These are phyloP conservation scores for Aureobasidium vineae DNA, from an alignment of 2,329 filamentous ascomycete genomes.

Conservation along the genomic window DNA sequence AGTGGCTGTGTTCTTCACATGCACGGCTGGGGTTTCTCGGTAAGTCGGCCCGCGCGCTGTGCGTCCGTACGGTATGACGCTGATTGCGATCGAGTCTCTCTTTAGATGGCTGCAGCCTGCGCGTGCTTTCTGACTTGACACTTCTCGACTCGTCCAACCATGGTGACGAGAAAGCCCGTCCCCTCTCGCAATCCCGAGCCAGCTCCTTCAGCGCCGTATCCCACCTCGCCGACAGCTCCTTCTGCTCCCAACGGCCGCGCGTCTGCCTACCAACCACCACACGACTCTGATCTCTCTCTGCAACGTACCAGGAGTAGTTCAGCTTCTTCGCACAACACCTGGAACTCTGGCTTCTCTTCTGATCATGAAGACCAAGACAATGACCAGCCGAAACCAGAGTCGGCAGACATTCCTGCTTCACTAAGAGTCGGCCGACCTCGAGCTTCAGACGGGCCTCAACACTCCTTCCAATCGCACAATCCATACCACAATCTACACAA, in stretches of 20 bases:
- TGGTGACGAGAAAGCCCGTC: slow-evolving; percentile 48
- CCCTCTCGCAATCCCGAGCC: slow-evolving; percentile 42
- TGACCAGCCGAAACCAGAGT: slow-evolving; percentile 28
- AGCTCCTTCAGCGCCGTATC: slow-evolving; percentile 46
- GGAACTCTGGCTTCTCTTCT: slow-evolving; percentile 37
- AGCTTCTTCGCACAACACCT: slow-evolving; percentile 39
- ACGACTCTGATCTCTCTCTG: slow-evolving; percentile 31
- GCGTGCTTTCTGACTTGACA: neutral
- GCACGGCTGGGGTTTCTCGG: neutral
- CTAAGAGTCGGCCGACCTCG: slow-evolving; percentile 29
- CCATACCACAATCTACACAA: slow-evolving; percentile 42
- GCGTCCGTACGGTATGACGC: slow-evolving; percentile 10
- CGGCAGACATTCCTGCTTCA: slow-evolving; percentile 28
- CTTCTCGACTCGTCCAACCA: slow-evolving; percentile 30
- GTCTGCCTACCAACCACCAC: slow-evolving; percentile 26
- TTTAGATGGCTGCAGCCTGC: neutral
- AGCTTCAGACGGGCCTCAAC: neutral
- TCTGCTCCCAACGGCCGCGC: slow-evolving; percentile 30
- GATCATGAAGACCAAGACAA: slow-evolving; percentile 33
- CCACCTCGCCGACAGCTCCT: slow-evolving; percentile 42
- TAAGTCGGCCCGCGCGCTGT: neutral
- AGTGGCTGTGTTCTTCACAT: neutral
- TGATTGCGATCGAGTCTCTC: neutral
- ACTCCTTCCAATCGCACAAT: slow-evolving; percentile 44
- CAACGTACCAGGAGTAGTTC: slow-evolving; percentile 27